A percentile compares a stretch with the other conserved stretches of the same genome.
phyloP scores from a whole-genome alignment of 345 rosid species.

The Bretschneidera sinensis region DNA sequence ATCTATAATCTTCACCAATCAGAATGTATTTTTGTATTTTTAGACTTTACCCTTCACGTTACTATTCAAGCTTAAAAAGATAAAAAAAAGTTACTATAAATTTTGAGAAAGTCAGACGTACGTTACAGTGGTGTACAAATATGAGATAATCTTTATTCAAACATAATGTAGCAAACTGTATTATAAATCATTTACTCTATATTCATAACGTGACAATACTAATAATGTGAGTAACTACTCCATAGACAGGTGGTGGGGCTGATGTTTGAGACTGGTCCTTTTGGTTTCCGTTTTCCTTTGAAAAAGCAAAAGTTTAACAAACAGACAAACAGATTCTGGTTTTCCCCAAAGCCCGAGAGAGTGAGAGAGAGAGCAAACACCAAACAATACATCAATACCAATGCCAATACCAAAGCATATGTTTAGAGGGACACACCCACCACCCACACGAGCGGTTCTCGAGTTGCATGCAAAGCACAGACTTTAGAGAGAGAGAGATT shows the following conservation, averaged over 20 bases:
- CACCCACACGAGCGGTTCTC: conserved; percentile 71
- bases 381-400: conserved; percentile 27
- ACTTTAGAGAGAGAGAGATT: background rate
- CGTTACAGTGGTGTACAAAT: no score
- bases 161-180: no score
- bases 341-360: conserved; percentile 38
- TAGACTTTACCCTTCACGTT: no score
- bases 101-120: no score
- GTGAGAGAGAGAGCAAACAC: conserved; percentile 3
- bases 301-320: conserved; percentile 26
- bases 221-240: no score
- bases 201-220: no score
- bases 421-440: conserved; percentile 17
- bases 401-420: conserved; percentile 11
- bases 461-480: conserved; percentile 26
- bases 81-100: no score
- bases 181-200: no score
- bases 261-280: conserved; percentile 2
- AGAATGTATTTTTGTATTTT: no score
- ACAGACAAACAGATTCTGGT: conserved; percentile 48
- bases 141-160: no score
- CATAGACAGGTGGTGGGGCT: conserved; percentile 8
- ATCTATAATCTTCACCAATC: no score
- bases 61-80: no score
- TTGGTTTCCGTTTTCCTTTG: conserved; percentile 14